Evolutionary conservation across 2,329 filamentous ascomycete species (phyloP).

Genomic region (Diaporthe australafricana): DNA sequence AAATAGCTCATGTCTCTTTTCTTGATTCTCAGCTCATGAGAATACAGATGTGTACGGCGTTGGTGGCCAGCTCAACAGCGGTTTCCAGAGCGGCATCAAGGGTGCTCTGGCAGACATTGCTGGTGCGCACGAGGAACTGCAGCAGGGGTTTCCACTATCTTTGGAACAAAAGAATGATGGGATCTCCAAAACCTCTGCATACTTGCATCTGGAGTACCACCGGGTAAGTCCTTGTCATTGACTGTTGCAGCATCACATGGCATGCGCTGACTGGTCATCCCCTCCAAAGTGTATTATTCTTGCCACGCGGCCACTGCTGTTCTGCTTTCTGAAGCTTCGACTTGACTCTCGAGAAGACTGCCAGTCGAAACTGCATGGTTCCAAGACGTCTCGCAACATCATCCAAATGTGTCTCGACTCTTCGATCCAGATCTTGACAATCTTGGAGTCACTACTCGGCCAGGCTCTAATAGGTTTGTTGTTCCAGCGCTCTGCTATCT

Average conservation of each 20-base stretch:
- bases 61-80: constrained; percentile 45
- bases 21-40: background rate
- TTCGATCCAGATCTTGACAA: constrained; percentile 41
- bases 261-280: background rate
- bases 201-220: constrained; percentile 49
- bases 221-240: constrained; percentile 40
- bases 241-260: background rate
- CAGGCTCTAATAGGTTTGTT: constrained; percentile 37
- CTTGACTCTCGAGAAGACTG: constrained; percentile 9
- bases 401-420: constrained; percentile 20
- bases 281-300: constrained; percentile 38
- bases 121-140: constrained; percentile 45
- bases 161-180: constrained; percentile 47
- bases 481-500: constrained; percentile 23
- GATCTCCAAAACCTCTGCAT: constrained; percentile 46
- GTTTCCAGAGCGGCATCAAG: constrained; percentile 48
- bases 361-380: constrained; percentile 45
- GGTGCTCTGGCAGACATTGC: constrained; percentile 46
- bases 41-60: constrained; percentile 46
- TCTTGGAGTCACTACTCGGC: constrained; percentile 46
- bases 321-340: constrained; percentile 52
- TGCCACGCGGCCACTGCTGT: constrained; percentile 46
- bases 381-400: constrained; percentile 46
- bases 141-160: constrained; percentile 45
- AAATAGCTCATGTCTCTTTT: rapidly evolving